Evolutionary conservation across 2,329 filamentous ascomycete species (phyloP), one percentile per base, ranked within the genome.

Genomic region (Myrmaecium sp.): DNA sequence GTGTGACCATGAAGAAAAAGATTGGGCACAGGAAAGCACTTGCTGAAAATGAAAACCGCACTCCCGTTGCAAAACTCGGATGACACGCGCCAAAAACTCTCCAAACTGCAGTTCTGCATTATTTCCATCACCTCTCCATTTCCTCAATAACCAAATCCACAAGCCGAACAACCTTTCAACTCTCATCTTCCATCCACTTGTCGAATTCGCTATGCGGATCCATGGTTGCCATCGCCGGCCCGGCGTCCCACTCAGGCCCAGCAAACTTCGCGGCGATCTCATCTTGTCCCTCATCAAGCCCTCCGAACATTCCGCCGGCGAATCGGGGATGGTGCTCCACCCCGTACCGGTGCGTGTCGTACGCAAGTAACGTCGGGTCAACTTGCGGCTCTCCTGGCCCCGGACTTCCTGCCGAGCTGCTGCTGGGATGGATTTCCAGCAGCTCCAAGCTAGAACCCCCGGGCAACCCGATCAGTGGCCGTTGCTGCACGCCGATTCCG

Each of bases 141-240:
- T 11, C 8, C 14, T 22, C 21, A 18, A 23, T 9, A 28, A 28
- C 7, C 18, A 7, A n/a, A 6, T 20, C 7, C 18, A n/a, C 18
- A 20, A 7, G 18, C 6, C 18, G 7, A 20, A 6, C 18, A 6
- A 20, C 7, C n/a, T n/a, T 20, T 20, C 18, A 6, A 6, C 7
- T n/a, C 7, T 19, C 13, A 23, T 48, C 44, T 4, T 46, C 45
- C 35, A 62, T 45, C 57, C 57, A 61, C 25, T 55, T 52, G 23
- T 61, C 57, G 32, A 61, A 58, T 24, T 62, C 55, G 11, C 53
- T 51, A 21, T 47, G 49, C 26, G 49, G 42, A 24, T 58, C 50
- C 29, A 52, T 38, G n/a, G 50, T 40, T 19, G 30, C 37, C 29
- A 52, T 41, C 17, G 36, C 47, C 14, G 48, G 40, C 25, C 47